Percentiles rank a stretch among this genome's conserved stretches.
These are phyloP conservation scores for Allium cepa DNA, from an alignment of 106 monocot genomes.

Conservation along the genomic window DNA sequence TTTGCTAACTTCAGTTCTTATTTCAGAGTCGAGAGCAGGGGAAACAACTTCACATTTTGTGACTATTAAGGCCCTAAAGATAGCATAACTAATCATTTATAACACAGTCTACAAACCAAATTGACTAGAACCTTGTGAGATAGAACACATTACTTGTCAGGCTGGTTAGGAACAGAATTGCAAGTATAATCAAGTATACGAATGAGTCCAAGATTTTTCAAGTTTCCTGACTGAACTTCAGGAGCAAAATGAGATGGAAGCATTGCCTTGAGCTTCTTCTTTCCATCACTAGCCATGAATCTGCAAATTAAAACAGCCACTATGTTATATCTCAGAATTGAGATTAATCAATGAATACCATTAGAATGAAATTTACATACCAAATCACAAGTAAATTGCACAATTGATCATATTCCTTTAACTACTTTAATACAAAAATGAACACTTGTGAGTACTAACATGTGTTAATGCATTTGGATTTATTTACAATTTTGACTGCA, in stretches of 20 bases:
- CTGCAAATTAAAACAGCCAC: slow-evolving; percentile 18
- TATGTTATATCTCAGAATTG: too few species aligned
- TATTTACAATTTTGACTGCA: too few species aligned
- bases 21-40: slow-evolving; percentile 54
- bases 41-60: slow-evolving; percentile 76
- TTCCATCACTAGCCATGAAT: slow-evolving; percentile 89
- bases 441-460: too few species aligned
- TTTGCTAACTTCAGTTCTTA: slow-evolving; percentile 18
- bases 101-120: too few species aligned
- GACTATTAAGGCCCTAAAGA: slow-evolving; percentile 78
- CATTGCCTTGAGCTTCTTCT: slow-evolving; percentile 82
- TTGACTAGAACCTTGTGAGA: too few species aligned
- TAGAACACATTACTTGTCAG: slow-evolving; percentile 48
- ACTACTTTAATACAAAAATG: too few species aligned
- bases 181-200: slow-evolving; percentile 82
- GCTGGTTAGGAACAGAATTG: slow-evolving; percentile 70
- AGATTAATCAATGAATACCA: too few species aligned
- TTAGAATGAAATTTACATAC: too few species aligned
- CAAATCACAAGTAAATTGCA: too few species aligned
- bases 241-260: slow-evolving; percentile 58
- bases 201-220: slow-evolving; percentile 81
- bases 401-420: too few species aligned
- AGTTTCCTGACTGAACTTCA: slow-evolving; percentile 69
- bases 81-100: too few species aligned
- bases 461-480: too few species aligned